Conservation (phyloP, 129 eudicot genomes). For the Helianthus annuus region DNA sequence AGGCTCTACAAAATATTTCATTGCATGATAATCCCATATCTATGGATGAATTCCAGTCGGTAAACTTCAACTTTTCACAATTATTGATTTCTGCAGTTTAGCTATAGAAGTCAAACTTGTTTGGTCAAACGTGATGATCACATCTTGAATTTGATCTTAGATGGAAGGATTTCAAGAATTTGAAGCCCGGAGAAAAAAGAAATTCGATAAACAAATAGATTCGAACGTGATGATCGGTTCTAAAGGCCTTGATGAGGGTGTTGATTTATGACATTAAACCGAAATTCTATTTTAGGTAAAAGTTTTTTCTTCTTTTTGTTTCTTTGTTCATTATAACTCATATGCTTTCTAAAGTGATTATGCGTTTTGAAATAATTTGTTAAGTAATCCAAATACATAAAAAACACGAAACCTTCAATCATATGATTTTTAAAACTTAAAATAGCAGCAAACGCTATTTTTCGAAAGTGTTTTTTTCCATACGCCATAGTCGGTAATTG, state of each 20-base stretch:
- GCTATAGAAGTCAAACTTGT: neutral
- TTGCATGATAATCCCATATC: constrained; percentile 89
- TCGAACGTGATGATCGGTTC: constrained; percentile 90
- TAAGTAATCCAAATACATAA: too few relatives aligned
- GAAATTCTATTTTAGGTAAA: neutral
- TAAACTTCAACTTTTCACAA: constrained; percentile 15
- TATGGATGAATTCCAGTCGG: constrained; percentile 89
- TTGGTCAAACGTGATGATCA: neutral
- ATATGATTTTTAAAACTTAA: too few relatives aligned
- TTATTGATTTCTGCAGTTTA: neutral
- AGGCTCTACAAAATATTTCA: constrained; percentile 74
- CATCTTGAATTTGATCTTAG: constrained; percentile 35
- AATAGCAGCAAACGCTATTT: too few relatives aligned
- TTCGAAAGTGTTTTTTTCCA: too few relatives aligned
- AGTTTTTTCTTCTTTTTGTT: neutral
- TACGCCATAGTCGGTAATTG: too few relatives aligned
- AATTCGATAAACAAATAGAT: constrained; percentile 91
- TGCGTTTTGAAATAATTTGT: neutral
- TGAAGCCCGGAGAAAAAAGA: constrained; percentile 86
- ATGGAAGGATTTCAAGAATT: constrained; percentile 98
- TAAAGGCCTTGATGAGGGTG: constrained; percentile 94
- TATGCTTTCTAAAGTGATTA: neutral
- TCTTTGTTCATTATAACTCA: neutral
- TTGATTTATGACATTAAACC: constrained; percentile 55
- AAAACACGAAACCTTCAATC: too few relatives aligned